Conservation (phyloP, 2,329 filamentous ascomycete species). For the Fusarium nematophilum region DNA sequence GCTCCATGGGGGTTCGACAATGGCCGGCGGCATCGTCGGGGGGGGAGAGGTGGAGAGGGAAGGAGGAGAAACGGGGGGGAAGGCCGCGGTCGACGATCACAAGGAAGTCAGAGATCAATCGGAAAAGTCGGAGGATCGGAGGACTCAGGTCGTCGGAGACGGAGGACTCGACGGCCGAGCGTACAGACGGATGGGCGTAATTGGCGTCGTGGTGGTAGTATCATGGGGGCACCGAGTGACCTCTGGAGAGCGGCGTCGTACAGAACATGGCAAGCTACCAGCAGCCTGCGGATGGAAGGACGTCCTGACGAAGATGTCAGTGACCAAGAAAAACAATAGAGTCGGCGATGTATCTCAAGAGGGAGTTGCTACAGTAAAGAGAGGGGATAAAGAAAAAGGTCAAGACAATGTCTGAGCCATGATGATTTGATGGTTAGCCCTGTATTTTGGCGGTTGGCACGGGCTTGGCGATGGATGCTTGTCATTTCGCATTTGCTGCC, state of each 20-base stretch:
- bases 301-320: slow-evolving; percentile 1
- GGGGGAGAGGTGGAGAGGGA: slow-evolving; percentile 24
- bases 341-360: slow-evolving; percentile 16
- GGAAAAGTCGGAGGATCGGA: slow-evolving; percentile 16
- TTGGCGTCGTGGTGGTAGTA: slow-evolving; percentile 28
- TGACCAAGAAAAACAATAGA: slow-evolving; percentile 1
- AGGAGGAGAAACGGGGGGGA: slow-evolving; percentile 30
- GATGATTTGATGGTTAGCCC: slow-evolving; percentile 23
- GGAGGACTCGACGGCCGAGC: slow-evolving; percentile 24
- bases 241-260: slow-evolving; percentile 30
- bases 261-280: slow-evolving; percentile 41
- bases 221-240: slow-evolving; percentile 41
- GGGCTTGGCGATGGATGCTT: slow-evolving; percentile 41
- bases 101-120: slow-evolving; percentile 3
- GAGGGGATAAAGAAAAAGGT: neutral
- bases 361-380: slow-evolving; percentile 14
- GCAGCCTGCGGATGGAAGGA: neutral
- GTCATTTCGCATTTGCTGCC: slow-evolving; percentile 43
- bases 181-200: slow-evolving; percentile 21
- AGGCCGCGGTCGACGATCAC: slow-evolving; percentile 9
- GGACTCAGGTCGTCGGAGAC: slow-evolving; percentile 12
- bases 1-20: slow-evolving; percentile 40
- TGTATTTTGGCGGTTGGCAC: slow-evolving; percentile 32
- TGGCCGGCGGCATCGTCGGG: slow-evolving; percentile 43
- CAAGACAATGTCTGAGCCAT: slow-evolving; percentile 1